Percentiles rank a stretch among this genome's conserved stretches.
phyloP scores from a whole-genome alignment of 441 rosid genomes.

The Iberis amara region DNA sequence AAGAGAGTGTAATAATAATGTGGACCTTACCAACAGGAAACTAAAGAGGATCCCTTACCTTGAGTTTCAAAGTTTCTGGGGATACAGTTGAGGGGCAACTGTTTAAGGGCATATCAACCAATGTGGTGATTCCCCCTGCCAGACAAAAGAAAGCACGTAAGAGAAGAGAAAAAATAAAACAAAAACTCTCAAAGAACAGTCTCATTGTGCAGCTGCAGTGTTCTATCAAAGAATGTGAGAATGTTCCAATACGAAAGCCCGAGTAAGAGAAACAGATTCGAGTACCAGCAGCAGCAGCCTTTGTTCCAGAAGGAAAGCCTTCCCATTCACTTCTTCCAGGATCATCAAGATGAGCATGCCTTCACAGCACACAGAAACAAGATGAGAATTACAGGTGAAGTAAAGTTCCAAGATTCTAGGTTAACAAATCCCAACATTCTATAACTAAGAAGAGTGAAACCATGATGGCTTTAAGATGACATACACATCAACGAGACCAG shows the following conservation, averaged over 20 bases:
- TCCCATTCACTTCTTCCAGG: constrained; percentile 96
- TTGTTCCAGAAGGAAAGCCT: constrained; percentile 92
- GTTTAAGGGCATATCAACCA: constrained; percentile 92
- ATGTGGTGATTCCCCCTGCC: constrained; percentile 83
- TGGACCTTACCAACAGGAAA: neutral
- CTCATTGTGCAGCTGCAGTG: neutral
- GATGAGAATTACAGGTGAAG: constrained; percentile 11
- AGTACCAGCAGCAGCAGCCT: constrained; percentile 92
- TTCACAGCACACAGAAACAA: constrained; percentile 22
- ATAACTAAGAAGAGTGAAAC: neutral
- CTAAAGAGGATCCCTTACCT: constrained; percentile 38
- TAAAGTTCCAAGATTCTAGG: neutral
- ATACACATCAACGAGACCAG: constrained; percentile 87
- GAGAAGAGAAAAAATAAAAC: constrained; percentile 6
- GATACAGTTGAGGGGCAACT: constrained; percentile 78
- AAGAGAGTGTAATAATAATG: constrained; percentile 7
- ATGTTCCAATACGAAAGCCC: neutral
- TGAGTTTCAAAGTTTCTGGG: constrained; percentile 65
- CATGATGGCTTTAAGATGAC: constrained; percentile 22
- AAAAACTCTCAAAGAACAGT: constrained; percentile 4
- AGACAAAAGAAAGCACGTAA: neutral
- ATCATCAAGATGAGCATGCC: constrained; percentile 95
- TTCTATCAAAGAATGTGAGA: neutral
- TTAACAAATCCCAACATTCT: too few relatives aligned
- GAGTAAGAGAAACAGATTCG: constrained; percentile 9